phyloP scores from a whole-genome alignment of 352 stramenopile species.

The Pythium angustatum region DNA sequence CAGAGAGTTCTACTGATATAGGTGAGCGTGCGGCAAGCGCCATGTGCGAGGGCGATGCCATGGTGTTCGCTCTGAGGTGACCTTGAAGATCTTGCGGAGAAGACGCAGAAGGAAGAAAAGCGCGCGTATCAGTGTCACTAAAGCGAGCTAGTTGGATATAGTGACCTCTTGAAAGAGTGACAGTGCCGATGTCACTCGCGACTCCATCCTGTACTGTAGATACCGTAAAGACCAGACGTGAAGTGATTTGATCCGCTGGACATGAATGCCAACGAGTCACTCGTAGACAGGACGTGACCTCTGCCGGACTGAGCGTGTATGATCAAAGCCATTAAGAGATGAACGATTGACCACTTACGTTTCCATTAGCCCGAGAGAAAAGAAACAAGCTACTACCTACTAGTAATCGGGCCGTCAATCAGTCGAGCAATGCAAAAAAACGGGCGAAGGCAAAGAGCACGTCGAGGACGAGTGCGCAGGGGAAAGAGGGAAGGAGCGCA shows the following conservation, averaged over 20 bases:
- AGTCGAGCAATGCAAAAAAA: not conserved
- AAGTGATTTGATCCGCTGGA: not conserved
- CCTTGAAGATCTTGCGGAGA: too few relatives aligned
- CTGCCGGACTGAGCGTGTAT: too few relatives aligned
- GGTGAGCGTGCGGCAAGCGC: not conserved
- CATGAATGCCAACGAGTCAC: not conserved
- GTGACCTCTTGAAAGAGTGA: not conserved
- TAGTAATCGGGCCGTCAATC: not conserved
- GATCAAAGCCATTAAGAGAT: too few relatives aligned
- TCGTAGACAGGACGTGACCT: too few relatives aligned
- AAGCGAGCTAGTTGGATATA: constrained; percentile 1
- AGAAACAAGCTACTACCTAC: not conserved
- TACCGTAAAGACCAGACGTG: not conserved
- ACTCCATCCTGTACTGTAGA: not conserved
- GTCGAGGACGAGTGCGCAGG: not conserved
- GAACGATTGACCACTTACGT: not conserved
- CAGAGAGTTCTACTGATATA: too few relatives aligned
- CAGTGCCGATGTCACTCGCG: not conserved
- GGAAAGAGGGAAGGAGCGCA: not conserved
- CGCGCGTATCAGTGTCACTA: not conserved
- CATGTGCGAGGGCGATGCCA: not conserved
- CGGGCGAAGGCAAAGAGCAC: too few relatives aligned
- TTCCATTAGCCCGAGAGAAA: not conserved
- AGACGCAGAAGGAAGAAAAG: too few relatives aligned
- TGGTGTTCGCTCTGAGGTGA: not conserved